Evolutionary conservation across 345 rosid genomes (phyloP), one percentile per base, ranked within the genome.

Genomic region (Reutealis trisperma): DNA sequence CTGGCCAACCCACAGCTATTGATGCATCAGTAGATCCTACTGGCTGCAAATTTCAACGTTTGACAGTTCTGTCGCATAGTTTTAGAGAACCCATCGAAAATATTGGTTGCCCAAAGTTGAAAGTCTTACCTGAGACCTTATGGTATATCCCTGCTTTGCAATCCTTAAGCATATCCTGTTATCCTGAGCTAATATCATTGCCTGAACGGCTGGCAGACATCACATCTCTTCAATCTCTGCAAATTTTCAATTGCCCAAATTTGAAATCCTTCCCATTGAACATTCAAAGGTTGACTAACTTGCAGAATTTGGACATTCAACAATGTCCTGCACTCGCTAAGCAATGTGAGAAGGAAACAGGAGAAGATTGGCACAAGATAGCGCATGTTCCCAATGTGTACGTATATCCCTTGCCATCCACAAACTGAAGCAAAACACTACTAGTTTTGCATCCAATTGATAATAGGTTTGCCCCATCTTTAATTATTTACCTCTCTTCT

Each of bases 311-410:
- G 2, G 14, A 11, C 42, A 70, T 77, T 47, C 15, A 45, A 11
- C 30, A 45, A 65, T 78, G 72, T 18, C 76, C 42, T 51, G 44
- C 57, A 16, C 49, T 78, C 8, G 22, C 37, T 44, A 58, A 64
- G 55, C 64, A 10, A 27, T 78, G 77, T 60, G 44, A 22, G 52
- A 72, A 78, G 67, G 77, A 30, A 55, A 45, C 10, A 9, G 77
- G 77, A 27, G 41, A 54, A 22, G 77, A 78, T 60, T 66, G 81
- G 77, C 51, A 14, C 44, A 73, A 78, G 41, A 78, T 67, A 71
- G 71, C 51, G 45, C 77, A 78, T 45, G 22, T 70, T 34, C 68
- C 71, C 49, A 54, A 54, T 54, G 58, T 54, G 18, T 4, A 16
- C 58, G 18, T 54, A 5, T 54, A 54, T 54, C 58, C 58, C 19